Evolutionary conservation across 192 early-diverging fungal genomes (phyloP), one percentile per base, ranked within the genome.

Genomic region (Jimgerdemannia flammicorona): DNA sequence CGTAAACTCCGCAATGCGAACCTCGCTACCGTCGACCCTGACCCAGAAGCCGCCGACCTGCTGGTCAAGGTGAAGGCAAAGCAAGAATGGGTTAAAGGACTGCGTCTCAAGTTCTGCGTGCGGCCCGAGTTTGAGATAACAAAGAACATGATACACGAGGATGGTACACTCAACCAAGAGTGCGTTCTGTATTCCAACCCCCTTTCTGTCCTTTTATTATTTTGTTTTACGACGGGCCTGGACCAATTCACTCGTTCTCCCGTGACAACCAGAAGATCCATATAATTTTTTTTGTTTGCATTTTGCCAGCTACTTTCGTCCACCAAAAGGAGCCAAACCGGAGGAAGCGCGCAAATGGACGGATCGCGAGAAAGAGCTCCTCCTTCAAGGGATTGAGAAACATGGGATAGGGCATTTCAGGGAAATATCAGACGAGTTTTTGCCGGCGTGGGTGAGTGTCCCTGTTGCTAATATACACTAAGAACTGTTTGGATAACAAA

Each of bases 141-240:
- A 19, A 91, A 94, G 64, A 89, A 85, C 69, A 94, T 97, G 77
- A 92, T 97, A 69, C 89, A 93, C 71, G 75, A 85, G 11, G 94
- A 94, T 67, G 95, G 95, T 11, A 91, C 88, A 40, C 82, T 97
- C 14, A 97, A 97, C 75, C 95, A 97, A 86, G 94, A 95, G 87
- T 94, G 86, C 44, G 82, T 64, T 8, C 18, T 18, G 39, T 18
- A 40, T 11, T 40, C n/a, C 17, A 44, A 7, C 49, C 40, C 14
- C 43, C 41, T 68, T 14, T 70, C 42, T 63, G 64, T 70, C 74
- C 65, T 79, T 75, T 29, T 29, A 29, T 29, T 29, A 29, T 29
- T 29, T 29, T 3, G 29, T 29, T 29, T 29, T 29, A 29, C 29
- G 29, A 29, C 29, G 29, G 29, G 29, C 29, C 29, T 1, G 29